Conservation (phyloP, 768 basidiomycete genomes). For the Hygrocybe coccinea region DNA sequence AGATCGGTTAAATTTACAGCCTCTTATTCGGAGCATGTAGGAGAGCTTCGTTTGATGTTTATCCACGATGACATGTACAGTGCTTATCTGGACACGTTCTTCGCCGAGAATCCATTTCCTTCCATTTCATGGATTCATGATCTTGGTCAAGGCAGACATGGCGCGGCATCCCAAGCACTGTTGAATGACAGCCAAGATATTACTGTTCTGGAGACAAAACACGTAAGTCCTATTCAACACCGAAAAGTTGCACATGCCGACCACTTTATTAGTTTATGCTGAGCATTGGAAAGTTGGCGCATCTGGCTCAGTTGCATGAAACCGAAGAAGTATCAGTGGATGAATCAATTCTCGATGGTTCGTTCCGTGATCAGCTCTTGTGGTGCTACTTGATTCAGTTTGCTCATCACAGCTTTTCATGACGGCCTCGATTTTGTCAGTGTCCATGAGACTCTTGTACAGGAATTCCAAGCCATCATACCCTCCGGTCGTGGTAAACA, state of each 20-base stretch:
- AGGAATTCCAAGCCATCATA: constrained; percentile 53
- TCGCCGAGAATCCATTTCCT: constrained; percentile 53
- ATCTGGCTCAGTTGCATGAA: constrained; percentile 75
- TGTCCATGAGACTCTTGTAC: constrained; percentile 67
- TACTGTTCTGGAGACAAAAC: constrained; percentile 60
- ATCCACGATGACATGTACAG: constrained; percentile 62
- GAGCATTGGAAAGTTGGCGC: constrained; percentile 83
- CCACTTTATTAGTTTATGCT: constrained; percentile 64
- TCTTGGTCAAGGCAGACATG: constrained; percentile 63
- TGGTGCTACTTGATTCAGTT: constrained; percentile 4
- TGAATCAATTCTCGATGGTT: constrained; percentile 55
- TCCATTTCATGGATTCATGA: constrained; percentile 86
- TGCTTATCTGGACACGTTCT: constrained; percentile 67
- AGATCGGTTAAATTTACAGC: neutral
- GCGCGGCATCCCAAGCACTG: constrained; percentile 59
- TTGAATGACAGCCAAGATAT: constrained; percentile 56
- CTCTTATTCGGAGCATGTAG: constrained; percentile 35
- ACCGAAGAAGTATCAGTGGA: constrained; percentile 40
- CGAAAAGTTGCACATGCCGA: neutral
- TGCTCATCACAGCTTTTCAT: constrained; percentile 59
- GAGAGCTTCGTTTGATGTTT: constrained; percentile 78
- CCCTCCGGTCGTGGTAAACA: constrained; percentile 51
- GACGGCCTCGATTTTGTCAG: constrained; percentile 83
- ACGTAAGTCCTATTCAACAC: constrained; percentile 46
- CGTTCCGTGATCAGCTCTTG: constrained; percentile 12